Base-by-base conservation (phyloP, 345 rosid species). In the Gossypium ekmanianum region DNA sequence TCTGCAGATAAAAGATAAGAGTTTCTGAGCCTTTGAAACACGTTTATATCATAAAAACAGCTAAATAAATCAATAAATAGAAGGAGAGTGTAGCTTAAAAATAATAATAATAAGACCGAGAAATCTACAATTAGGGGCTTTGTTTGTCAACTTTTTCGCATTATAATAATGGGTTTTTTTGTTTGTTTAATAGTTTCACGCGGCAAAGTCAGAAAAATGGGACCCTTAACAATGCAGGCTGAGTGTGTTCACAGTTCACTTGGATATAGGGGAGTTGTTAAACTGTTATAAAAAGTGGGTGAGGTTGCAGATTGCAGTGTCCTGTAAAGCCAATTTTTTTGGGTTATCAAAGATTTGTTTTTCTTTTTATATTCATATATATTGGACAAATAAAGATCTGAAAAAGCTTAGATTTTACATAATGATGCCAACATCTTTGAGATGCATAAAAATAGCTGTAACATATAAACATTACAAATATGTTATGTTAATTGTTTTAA, bases 1-100 rank as follows among this genome's bases (percentile, higher is more conserved):
- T 82, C 80, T 68, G 71, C 20, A 16, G 59, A 66, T 73, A 80
- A 84, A 77, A 78, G 43, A 61, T 14, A 24, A 54, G 16, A 61
- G 61, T 59, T 64, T 67, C 80, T 59, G 62, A 39, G 79, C 63
- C 68, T 71, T 27, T 61, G 20, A 6, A 76, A 74, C 41, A 74
- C 75, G 67, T 20, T 11, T 56, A 64, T 41, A 70, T 29, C 9
- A 11, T 7, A 12, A 22, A 34, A 3, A 55, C 76, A 56, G 20
- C 8, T 11, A 26, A 57, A n/a, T 47, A 34, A 52, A 1, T 63
- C 44, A n/a, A 12, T 22, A 20, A 57, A 48, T 48, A 26, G 4
- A 20, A 63, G 24, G 34, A 3, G 56, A 16, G 18, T 7, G 17
- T 16, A 58, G 26, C 4, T 45, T 45, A 12, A 29, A 45, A 2